These are phyloP conservation scores for Nitzschia inconspicua DNA, from an alignment of 108 stramenopile genomes.

Conservation along the genomic window DNA sequence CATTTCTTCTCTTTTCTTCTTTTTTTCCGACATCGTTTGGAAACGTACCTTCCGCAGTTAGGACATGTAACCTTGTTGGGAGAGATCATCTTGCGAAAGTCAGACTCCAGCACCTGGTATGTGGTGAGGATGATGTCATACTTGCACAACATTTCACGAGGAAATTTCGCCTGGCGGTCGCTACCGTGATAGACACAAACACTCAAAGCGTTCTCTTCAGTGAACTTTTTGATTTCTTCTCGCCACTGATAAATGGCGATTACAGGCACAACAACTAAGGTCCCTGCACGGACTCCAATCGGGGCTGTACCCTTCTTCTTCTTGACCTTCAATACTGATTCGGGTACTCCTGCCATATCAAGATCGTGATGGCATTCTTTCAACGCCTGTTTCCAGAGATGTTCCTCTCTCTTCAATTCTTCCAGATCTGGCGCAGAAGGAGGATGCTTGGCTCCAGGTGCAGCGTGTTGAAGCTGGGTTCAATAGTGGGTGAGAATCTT, in stretches of 20 bases:
- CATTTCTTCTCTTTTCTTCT: no score
- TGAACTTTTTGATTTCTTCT: constrained; percentile 93
- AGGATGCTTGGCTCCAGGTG: constrained; percentile 68
- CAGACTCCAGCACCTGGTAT: constrained; percentile 93
- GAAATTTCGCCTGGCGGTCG: constrained; percentile 59
- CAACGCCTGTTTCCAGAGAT: constrained; percentile 50
- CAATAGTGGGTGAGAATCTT: no score
- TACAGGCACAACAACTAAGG: constrained; percentile 94
- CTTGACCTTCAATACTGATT: constrained; percentile 26
- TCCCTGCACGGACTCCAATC: constrained; percentile 68
- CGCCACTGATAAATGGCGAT: constrained; percentile 97
- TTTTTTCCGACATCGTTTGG: no score
- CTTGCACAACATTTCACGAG: constrained; percentile 67
- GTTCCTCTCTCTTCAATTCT: constrained; percentile 54
- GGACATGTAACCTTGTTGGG: constrained; percentile 90
- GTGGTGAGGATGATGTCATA: constrained; percentile 97
- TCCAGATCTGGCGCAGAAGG: constrained; percentile 43
- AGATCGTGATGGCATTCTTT: constrained; percentile 74
- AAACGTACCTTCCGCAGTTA: no score
- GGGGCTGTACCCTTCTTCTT: constrained; percentile 29
- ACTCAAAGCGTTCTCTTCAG: constrained; percentile 60
- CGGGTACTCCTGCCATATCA: constrained; percentile 70
- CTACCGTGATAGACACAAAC: constrained; percentile 93
- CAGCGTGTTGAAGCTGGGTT: constrained; percentile 56
- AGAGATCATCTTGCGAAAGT: constrained; percentile 91